phyloP scores from a whole-genome alignment of 2,329 filamentous ascomycete genomes.

The Cladosporium sp. region DNA sequence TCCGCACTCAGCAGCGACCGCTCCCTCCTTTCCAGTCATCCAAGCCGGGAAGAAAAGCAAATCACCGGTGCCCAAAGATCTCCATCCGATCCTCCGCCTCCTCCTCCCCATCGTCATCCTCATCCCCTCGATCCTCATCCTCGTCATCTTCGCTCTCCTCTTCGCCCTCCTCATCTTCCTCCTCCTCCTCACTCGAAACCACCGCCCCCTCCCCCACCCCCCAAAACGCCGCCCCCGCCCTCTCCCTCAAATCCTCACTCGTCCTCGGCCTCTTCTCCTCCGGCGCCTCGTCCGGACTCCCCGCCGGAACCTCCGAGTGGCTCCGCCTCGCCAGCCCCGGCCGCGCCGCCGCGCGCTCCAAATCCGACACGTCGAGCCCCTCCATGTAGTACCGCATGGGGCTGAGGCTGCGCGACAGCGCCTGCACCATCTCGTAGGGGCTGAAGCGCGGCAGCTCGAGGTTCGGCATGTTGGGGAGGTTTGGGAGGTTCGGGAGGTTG shows the following conservation, averaged over 20 bases:
- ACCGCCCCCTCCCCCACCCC: slow-evolving; percentile 6
- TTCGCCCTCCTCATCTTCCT: slow-evolving; percentile 30
- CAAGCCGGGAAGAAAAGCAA: not conserved
- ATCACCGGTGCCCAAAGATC: slow-evolving; percentile 6
- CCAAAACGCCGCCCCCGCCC: not conserved
- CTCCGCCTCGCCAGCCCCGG: slow-evolving; percentile 20
- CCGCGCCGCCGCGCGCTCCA: slow-evolving; percentile 3
- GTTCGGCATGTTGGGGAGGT: slow-evolving; percentile 11
- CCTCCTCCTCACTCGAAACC: slow-evolving; percentile 23
- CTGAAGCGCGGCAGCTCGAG: slow-evolving; percentile 35
- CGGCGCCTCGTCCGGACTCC: slow-evolving; percentile 13
- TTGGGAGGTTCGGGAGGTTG: slow-evolving; percentile 26
- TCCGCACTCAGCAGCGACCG: no score
- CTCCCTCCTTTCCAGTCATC: no score
- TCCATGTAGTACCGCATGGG: slow-evolving; percentile 42
- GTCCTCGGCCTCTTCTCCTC: slow-evolving; percentile 14
- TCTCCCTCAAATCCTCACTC: slow-evolving; percentile 14
- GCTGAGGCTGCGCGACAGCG: slow-evolving; percentile 38
- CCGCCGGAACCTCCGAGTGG: slow-evolving; percentile 23
- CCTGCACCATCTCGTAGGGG: slow-evolving; percentile 41
- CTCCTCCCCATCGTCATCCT: slow-evolving; percentile 12
- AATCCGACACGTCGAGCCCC: slow-evolving; percentile 23
- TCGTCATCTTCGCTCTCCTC: slow-evolving; percentile 27
- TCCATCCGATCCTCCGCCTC: slow-evolving; percentile 13
- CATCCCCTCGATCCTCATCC: slow-evolving; percentile 20